Base-by-base conservation (phyloP, 495 filamentous ascomycete genomes). In the Hyphodiscus hymeniophilus region DNA sequence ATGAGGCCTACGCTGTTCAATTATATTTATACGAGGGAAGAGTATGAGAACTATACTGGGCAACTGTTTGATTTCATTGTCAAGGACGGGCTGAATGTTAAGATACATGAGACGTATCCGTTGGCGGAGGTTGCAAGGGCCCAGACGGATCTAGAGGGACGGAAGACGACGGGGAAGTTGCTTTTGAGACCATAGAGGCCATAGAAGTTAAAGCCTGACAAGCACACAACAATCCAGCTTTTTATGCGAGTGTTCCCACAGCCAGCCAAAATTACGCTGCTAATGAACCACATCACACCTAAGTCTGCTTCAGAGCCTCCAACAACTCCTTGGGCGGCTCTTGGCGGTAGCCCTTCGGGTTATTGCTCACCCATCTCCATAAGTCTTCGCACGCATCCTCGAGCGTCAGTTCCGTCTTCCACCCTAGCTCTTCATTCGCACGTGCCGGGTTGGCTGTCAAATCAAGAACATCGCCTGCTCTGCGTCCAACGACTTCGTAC, bases 281-380 rank as follows among this genome's bases (percentile, higher is more conserved):
- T n/a, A n/a, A n/a, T n/a, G n/a, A n/a, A n/a, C n/a, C n/a, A n/a
- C n/a, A n/a, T n/a, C n/a, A n/a, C n/a, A n/a, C n/a, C 18, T 46
- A 54, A 31, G 41, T 24, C 39, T 50, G 46, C 44, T 67, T 81
- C 57, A 92, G 62, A 58, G 74, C 72, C 47, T 85, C 82, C 22
- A 96, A 60, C 56, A 98, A 73, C 64, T 85, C 82, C 49, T 87
- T 77, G 24, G 92, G 92, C 17, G 92, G 89, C 54, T 86, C 69
- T 68, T 96, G 90, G 43, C 87, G 74, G 70, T 97, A 97, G 15
- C 92, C 92, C 70, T 87, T 77, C 34, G 92, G 92, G 69, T 98
- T 97, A 69, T 96, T 97, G 65, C 85, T 77, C 18, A 79, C 77
- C 92, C 92, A 98, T 60, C 79, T 82, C 92, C 92, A 98, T 48